phyloP scores from a whole-genome alignment of 2,329 filamentous ascomycete genomes.

The Ambrosiella beaveri region DNA sequence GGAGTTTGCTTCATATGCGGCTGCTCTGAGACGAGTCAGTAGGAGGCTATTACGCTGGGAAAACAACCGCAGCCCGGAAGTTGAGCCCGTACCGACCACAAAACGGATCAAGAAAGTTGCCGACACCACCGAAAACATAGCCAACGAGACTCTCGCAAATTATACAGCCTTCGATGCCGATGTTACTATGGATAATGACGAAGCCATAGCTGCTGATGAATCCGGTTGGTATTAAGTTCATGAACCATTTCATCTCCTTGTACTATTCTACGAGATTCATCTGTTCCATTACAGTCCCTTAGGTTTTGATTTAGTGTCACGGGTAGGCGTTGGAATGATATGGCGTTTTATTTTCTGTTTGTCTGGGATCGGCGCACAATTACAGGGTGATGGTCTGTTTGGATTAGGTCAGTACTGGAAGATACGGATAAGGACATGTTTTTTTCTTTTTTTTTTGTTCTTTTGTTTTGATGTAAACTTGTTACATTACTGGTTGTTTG shows the following conservation, averaged over 20 bases:
- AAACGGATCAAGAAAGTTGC: slow-evolving; percentile 24
- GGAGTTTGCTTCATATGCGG: slow-evolving; percentile 48
- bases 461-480: no score
- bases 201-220: slow-evolving; percentile 32
- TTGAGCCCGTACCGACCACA: slow-evolving; percentile 29
- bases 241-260: neutral
- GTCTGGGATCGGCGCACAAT: no score
- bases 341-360: no score
- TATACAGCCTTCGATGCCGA: slow-evolving; percentile 21
- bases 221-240: slow-evolving; percentile 8
- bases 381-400: no score
- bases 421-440: no score
- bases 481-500: no score
- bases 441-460: no score
- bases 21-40: slow-evolving; percentile 44
- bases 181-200: slow-evolving; percentile 26
- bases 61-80: slow-evolving; percentile 25
- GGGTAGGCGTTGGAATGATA: no score
- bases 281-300: no score
- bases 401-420: no score
- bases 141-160: slow-evolving; percentile 6
- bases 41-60: slow-evolving; percentile 58
- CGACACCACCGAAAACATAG: slow-evolving; percentile 19
- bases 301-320: no score
- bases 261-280: neutral